Evolutionary conservation across 345 rosid species (phyloP).

Genomic region (Acer campestre): DNA sequence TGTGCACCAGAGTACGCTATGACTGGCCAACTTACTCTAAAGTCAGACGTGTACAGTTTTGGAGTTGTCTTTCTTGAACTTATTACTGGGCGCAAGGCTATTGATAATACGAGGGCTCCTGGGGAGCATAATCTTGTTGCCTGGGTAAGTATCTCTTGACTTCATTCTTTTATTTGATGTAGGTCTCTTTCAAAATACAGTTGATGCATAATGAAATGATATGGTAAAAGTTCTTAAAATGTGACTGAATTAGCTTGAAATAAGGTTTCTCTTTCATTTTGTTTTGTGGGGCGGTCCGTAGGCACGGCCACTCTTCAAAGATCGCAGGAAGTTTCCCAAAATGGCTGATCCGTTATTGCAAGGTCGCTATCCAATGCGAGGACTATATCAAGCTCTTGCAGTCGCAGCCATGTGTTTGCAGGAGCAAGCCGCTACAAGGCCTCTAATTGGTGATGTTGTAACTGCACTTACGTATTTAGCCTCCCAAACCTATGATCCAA

Average conservation of each 20-base stretch:
- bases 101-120: constrained; percentile 71
- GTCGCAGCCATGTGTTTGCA: constrained; percentile 99
- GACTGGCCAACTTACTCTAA: constrained; percentile 96
- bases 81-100: constrained; percentile 96
- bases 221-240: background rate
- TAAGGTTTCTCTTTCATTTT: constrained; percentile 18
- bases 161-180: background rate
- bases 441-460: constrained; percentile 92
- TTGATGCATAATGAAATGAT: no score
- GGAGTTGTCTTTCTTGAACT: constrained; percentile 98
- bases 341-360: constrained; percentile 95
- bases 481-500: constrained; percentile 86
- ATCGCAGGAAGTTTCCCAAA: constrained; percentile 91
- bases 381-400: constrained; percentile 96
- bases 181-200: background rate
- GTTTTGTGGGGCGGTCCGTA: constrained; percentile 30
- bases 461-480: constrained; percentile 96
- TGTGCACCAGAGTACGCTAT: constrained; percentile 99
- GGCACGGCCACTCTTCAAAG: constrained; percentile 97
- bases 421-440: constrained; percentile 96
- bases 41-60: constrained; percentile 96
- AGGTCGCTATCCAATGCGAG: constrained; percentile 94
- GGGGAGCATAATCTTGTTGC: constrained; percentile 98
- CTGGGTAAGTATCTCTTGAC: constrained; percentile 61
- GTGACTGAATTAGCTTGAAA: constrained; percentile 16